Base-by-base conservation (phyloP, 495 filamentous ascomycete species). In the Neurospora sp. region DNA sequence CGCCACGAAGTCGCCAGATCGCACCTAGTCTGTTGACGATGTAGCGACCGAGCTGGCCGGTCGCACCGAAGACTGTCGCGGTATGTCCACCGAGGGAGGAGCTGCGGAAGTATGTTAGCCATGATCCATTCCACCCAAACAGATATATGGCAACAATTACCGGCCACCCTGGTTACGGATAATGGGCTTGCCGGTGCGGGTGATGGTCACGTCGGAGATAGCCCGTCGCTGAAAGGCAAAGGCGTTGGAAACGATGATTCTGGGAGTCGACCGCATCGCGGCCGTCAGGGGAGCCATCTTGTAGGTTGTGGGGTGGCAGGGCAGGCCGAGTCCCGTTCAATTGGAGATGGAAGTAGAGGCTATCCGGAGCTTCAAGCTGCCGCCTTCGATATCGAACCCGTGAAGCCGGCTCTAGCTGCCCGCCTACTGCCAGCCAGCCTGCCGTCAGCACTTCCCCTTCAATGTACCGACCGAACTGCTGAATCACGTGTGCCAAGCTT, bases 61-160 rank as follows among this genome's bases (percentile, higher is more conserved):
- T 97, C 74, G 96, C 96, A 82, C 96, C 96, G 82, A 99, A 99
- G 78, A 99, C 94, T 53, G 96, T 99, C 41, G 92, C 94, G 73
- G 94, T 98, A 82, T 98, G 93, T 70, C 93, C 94, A 93, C 85
- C 75, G 70, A 80, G 80, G 69, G 82, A 79, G 71, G 74, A 80
- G 74, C 77, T 78, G 73, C 70, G 70, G 44, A 20, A 6, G n/a
- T 68, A 39, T 27, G n/a, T 74, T 40, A 71, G 72, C 39, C 27
- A 71, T 8, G 70, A 69, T 78, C 70, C 77, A 76, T 37, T 69
- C 40, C 27, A 9, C 40, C 68, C 14, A 39, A 35, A 59, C 68
- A 76, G 80, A 79, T 76, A 80, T 53, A n/a, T 68, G 10, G 37
- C 39, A 39, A 27, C 14, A 82, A 87, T 86, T 81, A 95, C 93